phyloP scores from a whole-genome alignment of 2,329 filamentous ascomycete species.

The Colletotrichum chrysophilum region DNA sequence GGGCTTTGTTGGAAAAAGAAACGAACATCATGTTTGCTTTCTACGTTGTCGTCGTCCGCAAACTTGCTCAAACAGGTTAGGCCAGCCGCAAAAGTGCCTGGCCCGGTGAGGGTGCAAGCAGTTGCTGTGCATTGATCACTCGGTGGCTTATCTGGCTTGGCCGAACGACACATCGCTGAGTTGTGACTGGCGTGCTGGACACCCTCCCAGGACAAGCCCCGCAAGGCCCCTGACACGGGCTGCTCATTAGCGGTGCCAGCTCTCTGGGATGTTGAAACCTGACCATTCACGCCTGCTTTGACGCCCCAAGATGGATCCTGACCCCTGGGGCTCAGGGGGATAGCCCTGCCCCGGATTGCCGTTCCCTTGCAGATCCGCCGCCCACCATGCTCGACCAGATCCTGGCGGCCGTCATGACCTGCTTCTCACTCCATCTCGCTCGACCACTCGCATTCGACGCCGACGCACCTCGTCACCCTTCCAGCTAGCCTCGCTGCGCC shows the following conservation, averaged over 20 bases:
- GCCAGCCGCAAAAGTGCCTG: slow-evolving; percentile 7
- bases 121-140: slow-evolving; percentile 2
- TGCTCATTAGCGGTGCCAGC: background rate
- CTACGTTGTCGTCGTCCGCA: slow-evolving; percentile 4
- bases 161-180: slow-evolving; percentile 6
- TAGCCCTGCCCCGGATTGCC: slow-evolving; percentile 4
- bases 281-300: background rate
- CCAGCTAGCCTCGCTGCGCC: background rate
- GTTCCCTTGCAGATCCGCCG: slow-evolving; percentile 14
- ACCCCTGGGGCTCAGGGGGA: background rate
- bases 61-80: slow-evolving; percentile 6
- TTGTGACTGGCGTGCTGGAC: background rate
- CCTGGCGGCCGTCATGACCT: background rate
- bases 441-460: background rate
- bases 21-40: slow-evolving; percentile 4
- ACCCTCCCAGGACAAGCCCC: background rate
- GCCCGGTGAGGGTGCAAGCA: background rate
- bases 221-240: background rate
- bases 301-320: background rate
- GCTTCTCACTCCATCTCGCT: slow-evolving; percentile 17
- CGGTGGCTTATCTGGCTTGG: slow-evolving; percentile 8
- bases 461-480: background rate
- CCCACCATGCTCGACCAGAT: background rate
- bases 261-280: slow-evolving; percentile 7
- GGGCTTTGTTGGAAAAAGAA: slow-evolving; percentile 9